Evolutionary conservation across 257 asterid genomes (phyloP), one percentile per base, ranked within the genome.

Genomic region (Knoxia roxburghii): DNA sequence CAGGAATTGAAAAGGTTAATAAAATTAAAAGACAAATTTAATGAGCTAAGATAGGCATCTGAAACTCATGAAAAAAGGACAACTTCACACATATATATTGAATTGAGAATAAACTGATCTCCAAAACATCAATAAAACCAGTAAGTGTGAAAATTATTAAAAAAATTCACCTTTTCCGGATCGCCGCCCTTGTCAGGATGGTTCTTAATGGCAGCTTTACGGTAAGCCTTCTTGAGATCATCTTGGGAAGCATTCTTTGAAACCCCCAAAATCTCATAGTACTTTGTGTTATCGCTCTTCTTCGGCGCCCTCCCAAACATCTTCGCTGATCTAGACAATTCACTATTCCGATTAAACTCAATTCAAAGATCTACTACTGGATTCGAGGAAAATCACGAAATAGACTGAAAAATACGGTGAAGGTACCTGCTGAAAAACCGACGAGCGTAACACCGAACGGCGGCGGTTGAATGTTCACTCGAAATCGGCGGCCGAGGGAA

Each of bases 151-250:
- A 32, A 23, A 30, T 35, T 3, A 26, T 4, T 12, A 17, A 30
- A 8, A 0, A 55, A 5, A 23, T 40, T 7, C 80, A 85, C 96
- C 84, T 87, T 89, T 39, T 89, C 96, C 6, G 96, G 95, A 78
- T 89, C 96, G 17, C 96, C 96, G 8, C 96, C 96, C 68, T 89
- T 89, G 46, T 89, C 96, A 13, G 96, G 96, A 62, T 89, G 96
- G 15, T 89, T 89, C 67, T 89, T 89, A 10, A 89, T 89, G 64
- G 95, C 96, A 3, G 87, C 71, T 79, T 87, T 89, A 53, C 88
- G 88, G 69, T 89, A 89, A 17, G 96, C 96, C 81, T 87, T 89
- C 81, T 89, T 89, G 70, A 89, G 81, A 72, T 85, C 95, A 45
- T 87, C 95, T 66, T 67, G 90, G 7, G 95, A 80, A 26, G 92